Evolutionary conservation across 257 asterid genomes (phyloP), one percentile per base, ranked within the genome.

Genomic region (Solanum verrucosum): DNA sequence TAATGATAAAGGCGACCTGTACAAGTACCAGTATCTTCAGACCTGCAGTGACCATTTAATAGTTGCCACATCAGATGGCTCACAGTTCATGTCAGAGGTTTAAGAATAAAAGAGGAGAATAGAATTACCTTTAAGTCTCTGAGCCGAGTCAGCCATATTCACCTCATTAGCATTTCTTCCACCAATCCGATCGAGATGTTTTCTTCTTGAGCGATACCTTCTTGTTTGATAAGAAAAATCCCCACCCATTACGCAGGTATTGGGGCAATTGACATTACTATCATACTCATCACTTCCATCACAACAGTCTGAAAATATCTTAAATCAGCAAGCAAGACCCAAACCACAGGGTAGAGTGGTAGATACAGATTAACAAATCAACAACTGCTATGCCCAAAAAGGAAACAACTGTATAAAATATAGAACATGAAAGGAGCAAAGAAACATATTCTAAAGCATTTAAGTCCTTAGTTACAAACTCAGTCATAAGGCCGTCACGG

Each of bases 281-380:
- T 93, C 98, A 89, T 96, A 91, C 89, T 97, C 99, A 88, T 97
- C 99, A 90, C 98, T 97, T 91, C 98, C 99, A 91, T 97, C 99
- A 88, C 99, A 95, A 90, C 99, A 97, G 91, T 97, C 99, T 96
- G 86, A 90, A 83, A 90, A 83, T 67, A 89, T 38, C 59, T 72
- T 37, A 63, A 84, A 89, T 88, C 63, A 88, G 83, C 60, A 87
- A 77, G 44, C 68, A 46, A 46, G 42, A 82, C 18, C 20, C 44
- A 14, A 81, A 46, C 65, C 84, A 78, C 87, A 81, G 65, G 85
- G 84, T 78, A 83, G 37, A 86, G 83, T 60, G 88, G 83, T 73
- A 85, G 44, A 85, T 25, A 86, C 15, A 70, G 85, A 88, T 81
- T 44, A 81, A 81, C 18, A 29, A 83, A 78, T 63, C 13, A 38